Percentiles rank a stretch among this genome's conserved stretches.
phyloP scores from a whole-genome alignment of 2,329 filamentous ascomycete genomes.

The Pyricularia sp. region DNA sequence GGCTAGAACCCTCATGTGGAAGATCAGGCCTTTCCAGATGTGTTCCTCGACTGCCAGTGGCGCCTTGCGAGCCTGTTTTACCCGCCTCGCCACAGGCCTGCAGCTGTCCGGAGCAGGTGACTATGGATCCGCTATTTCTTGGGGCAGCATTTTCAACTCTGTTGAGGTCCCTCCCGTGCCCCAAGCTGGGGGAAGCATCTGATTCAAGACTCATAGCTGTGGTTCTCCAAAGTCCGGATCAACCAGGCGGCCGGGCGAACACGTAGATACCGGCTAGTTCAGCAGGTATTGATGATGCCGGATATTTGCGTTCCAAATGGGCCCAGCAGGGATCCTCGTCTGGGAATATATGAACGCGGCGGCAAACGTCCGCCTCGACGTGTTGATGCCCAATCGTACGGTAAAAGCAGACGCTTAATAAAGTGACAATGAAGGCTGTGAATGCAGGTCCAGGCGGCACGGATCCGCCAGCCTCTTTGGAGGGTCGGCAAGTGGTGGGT shows the following conservation, averaged over 20 bases:
- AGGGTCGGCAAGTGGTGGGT: background rate
- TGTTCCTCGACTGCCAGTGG: background rate
- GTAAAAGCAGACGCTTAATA: background rate
- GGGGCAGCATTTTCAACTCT: background rate
- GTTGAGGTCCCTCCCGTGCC: background rate
- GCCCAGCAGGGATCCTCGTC: background rate
- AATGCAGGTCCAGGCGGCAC: background rate
- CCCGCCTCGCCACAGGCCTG: background rate
- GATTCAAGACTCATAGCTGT: background rate
- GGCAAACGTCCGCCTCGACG: background rate
- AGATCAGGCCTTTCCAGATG: background rate
- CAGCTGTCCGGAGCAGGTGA: background rate
- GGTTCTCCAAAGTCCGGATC: background rate
- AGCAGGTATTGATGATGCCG: background rate
- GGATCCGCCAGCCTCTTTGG: background rate
- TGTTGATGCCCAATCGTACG: background rate
- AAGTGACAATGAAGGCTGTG: background rate
- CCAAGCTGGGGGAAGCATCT: background rate
- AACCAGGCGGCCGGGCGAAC: background rate
- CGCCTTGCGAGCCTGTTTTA: background rate
- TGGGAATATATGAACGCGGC: background rate
- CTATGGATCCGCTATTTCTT: background rate
- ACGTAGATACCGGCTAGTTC: background rate
- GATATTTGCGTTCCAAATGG: background rate
- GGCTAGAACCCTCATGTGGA: background rate